Conservation (phyloP, 495 filamentous ascomycete genomes). For the Hypomontagnella submonticulosa region DNA sequence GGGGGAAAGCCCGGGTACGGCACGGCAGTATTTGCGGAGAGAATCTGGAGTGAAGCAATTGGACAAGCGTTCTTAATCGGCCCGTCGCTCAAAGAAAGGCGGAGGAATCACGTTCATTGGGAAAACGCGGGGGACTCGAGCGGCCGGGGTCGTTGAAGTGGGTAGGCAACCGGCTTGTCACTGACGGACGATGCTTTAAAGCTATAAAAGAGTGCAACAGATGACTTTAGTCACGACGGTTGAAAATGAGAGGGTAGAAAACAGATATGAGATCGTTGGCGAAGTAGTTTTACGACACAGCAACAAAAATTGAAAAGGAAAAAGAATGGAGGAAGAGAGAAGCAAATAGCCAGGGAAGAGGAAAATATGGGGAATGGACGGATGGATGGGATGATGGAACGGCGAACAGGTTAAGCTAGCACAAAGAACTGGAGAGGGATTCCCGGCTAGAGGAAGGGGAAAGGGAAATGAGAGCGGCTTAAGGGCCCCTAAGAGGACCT, state of each 20-base stretch:
- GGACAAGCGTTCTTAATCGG: constrained; percentile 49
- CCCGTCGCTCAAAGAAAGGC: constrained; percentile 49
- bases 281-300: constrained; percentile 25
- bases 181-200: constrained; percentile 6
- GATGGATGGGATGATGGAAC: constrained; percentile 35
- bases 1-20: constrained; percentile 17
- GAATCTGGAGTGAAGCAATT: constrained; percentile 45
- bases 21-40: constrained; percentile 44
- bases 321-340: constrained; percentile 13
- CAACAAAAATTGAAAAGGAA: constrained; percentile 22
- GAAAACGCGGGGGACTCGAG: constrained; percentile 49
- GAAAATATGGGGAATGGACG: constrained; percentile 37
- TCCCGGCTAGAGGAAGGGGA: constrained; percentile 34
- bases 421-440: constrained; percentile 23
- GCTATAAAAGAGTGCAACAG: constrained; percentile 24
- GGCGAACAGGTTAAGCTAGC: constrained; percentile 19
- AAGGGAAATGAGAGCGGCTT: constrained; percentile 42
- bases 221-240: constrained; percentile 28
- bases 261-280: constrained; percentile 32
- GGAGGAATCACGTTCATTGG: constrained; percentile 48
- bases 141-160: constrained; percentile 38
- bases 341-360: constrained; percentile 29
- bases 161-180: constrained; percentile 22
- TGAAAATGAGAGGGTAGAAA: constrained; percentile 22
- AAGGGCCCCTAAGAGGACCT: constrained; percentile 29